phyloP scores from a whole-genome alignment of 441 rosid genomes.

The Metrosideros polymorpha region DNA sequence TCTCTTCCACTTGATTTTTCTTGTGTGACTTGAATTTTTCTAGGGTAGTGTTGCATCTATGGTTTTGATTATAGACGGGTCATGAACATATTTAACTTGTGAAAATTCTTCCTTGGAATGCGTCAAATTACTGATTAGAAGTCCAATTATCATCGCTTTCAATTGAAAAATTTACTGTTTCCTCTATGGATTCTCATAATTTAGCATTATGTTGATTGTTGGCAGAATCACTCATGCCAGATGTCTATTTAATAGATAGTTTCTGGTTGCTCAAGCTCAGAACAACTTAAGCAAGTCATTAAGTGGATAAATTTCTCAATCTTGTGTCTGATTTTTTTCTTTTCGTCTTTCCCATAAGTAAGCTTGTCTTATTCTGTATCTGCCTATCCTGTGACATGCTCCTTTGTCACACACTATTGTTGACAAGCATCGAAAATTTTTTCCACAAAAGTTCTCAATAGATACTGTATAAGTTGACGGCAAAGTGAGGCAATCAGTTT shows the following conservation, averaged over 20 bases:
- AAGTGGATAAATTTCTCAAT: background rate
- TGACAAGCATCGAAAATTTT: background rate
- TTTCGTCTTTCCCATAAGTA: background rate
- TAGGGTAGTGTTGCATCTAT: background rate
- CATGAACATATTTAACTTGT: background rate
- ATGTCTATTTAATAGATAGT: background rate
- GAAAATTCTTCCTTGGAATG: background rate
- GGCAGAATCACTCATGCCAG: background rate
- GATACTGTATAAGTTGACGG: background rate
- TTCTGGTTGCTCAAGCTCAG: background rate
- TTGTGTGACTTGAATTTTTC: background rate
- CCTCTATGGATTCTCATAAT: background rate
- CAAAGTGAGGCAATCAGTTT: background rate
- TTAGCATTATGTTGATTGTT: background rate
- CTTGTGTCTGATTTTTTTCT: background rate
- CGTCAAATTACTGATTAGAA: background rate
- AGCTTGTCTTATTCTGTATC: background rate
- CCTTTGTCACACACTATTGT: background rate
- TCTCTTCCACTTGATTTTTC: slow-evolving; percentile 6
- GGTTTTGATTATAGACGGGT: background rate
- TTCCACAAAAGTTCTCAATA: background rate
- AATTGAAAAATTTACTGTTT: background rate
- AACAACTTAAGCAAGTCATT: background rate
- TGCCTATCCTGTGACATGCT: background rate
- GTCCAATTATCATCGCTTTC: background rate